Base-by-base conservation (phyloP, 2,329 filamentous ascomycete species). In the Xylaria sp. region DNA sequence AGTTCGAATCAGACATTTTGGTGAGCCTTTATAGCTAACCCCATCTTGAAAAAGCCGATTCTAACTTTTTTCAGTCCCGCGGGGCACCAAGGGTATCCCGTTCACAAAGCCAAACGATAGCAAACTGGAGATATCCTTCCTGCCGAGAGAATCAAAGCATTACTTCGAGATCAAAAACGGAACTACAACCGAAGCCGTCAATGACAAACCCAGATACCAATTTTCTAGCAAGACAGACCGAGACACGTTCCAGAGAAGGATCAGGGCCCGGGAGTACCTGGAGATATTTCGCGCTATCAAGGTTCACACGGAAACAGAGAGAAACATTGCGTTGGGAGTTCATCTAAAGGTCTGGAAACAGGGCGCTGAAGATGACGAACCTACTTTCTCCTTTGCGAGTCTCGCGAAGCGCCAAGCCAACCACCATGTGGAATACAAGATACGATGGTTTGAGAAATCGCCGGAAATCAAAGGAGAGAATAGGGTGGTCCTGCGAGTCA, bases 381-480 rank as follows among this genome's bases (percentile, higher is more conserved):
- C 63, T n/a, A 65, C 61, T 7, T 54, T 65, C 18, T 63, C 63
- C 0, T 66, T 66, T 39, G 59, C 61, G 2, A 53, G 50, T 13
- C 50, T 60, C 22, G 52, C 55, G 6, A 39, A 48, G 13, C 41
- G 40, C 19, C 51, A 51, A 19, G 17, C 26, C 3, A 56, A 50
- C 17, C 48, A 52, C 45, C 61, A 66, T n/a, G 52, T 57, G 16
- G 63, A 66, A 19, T 65, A 59, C n/a, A 44, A 44, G 13, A 61
- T 65, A 19, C 58, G 63, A 13, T 66, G 63, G 62, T 66, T 66
- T 38, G 59, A 52, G 49, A 56, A 46, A 18, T 49, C 50, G 3
- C 56, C 58, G 9, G 62, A 65, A 39, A 42, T 62, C 8, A 60
- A 47, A 52, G 60, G 55, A 8, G 59, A 61, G 2, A 56, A 39